Percentiles rank a stretch among this genome's conserved stretches.
Evolutionary conservation across 441 rosid species (phyloP).

Genomic region (Manihot esculenta): DNA sequence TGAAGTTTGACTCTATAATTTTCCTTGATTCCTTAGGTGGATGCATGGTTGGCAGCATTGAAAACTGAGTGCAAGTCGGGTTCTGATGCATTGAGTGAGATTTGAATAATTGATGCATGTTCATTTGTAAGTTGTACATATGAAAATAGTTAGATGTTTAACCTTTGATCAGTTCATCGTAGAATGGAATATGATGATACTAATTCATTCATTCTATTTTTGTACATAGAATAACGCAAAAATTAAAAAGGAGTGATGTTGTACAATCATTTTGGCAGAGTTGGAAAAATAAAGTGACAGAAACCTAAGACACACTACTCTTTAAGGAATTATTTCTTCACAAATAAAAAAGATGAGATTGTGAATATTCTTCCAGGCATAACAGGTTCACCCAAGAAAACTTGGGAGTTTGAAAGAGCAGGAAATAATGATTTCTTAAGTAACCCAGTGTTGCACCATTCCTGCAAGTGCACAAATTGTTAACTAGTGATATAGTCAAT

Average conservation of each 20-base stretch:
- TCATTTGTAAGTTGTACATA: constrained; percentile 30
- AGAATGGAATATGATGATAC: constrained; percentile 15
- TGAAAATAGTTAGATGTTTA: constrained; percentile 6
- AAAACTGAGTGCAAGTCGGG: constrained; percentile 49
- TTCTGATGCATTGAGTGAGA: constrained; percentile 28
- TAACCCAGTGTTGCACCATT: no score
- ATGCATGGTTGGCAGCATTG: constrained; percentile 66
- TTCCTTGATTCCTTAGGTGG: constrained; percentile 44
- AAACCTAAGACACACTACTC: no score
- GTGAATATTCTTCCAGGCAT: no score
- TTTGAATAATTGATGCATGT: constrained; percentile 5
- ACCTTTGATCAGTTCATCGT: constrained; percentile 11
- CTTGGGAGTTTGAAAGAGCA: no score
- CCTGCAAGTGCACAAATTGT: no score
- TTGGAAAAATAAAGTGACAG: no score
- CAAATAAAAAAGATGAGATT: no score
- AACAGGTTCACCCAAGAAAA: no score
- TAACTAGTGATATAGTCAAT: no score
- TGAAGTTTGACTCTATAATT: neutral
- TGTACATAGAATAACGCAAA: constrained; percentile 35
- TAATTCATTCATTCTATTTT: constrained; percentile 31
- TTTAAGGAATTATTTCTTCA: no score
- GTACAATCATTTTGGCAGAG: neutral
- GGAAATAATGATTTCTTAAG: no score
- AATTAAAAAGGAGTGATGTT: constrained; percentile 1